Evolutionary conservation across 768 basidiomycete genomes (phyloP).

Genomic region (Cystofilobasidium macerans): DNA sequence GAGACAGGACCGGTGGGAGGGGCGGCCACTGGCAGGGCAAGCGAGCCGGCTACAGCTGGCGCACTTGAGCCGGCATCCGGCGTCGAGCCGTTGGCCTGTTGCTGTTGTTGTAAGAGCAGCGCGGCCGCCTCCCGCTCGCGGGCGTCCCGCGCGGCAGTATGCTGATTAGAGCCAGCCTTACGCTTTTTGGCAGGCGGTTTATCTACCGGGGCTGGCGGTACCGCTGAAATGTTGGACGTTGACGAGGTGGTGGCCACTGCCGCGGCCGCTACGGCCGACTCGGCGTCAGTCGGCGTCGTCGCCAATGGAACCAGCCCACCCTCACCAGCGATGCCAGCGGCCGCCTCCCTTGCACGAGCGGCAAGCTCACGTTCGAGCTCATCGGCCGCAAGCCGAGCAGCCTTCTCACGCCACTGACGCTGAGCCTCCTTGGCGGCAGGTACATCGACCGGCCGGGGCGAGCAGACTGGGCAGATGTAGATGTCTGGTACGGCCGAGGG

Average conservation of each 20-base stretch:
- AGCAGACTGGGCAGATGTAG: constrained; percentile 56
- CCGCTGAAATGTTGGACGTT: not conserved
- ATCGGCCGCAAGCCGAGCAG: not conserved
- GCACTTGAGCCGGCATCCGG: not conserved
- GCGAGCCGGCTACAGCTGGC: not conserved
- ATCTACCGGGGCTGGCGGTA: not conserved
- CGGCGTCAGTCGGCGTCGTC: no score
- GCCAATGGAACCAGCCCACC: no score
- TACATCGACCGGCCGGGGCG: constrained; percentile 20
- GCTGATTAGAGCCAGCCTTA: not conserved
- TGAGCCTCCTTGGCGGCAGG: constrained; percentile 16
- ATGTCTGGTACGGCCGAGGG: constrained; percentile 52
- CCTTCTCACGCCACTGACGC: not conserved
- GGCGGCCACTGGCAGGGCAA: not conserved
- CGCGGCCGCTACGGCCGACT: not conserved
- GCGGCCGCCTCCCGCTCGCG: not conserved
- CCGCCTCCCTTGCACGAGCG: no score
- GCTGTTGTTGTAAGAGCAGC: not conserved
- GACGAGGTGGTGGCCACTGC: not conserved
- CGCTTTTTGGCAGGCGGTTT: not conserved
- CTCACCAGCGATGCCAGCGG: no score
- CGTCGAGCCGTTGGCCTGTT: not conserved
- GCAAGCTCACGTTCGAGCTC: not conserved
- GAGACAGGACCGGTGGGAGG: not conserved
- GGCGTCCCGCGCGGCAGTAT: not conserved